Conservation (phyloP, 768 basidiomycete species). For the Naganishia friedmannii region DNA sequence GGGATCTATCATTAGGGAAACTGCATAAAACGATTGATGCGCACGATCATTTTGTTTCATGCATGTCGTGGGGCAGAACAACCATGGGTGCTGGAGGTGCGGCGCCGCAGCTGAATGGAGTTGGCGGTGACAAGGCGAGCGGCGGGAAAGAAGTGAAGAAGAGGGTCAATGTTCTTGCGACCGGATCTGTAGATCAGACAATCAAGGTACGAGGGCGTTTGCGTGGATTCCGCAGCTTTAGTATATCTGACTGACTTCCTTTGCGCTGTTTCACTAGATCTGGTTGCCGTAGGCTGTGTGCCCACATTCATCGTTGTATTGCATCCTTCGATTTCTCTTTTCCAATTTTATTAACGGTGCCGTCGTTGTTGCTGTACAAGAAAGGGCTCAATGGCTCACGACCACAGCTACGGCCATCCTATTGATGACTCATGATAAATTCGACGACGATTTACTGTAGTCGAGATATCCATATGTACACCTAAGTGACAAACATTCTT, state of each 20-base stretch:
- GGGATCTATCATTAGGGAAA: constrained; percentile 78
- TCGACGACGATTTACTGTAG: background rate
- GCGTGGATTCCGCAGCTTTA: background rate
- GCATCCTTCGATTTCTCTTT: constrained; percentile 16
- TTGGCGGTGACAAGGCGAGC: constrained; percentile 17
- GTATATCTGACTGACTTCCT: background rate
- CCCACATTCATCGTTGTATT: background rate
- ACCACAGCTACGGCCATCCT: too few species aligned
- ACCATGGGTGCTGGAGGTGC: constrained; percentile 43
- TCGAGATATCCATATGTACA: background rate
- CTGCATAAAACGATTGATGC: constrained; percentile 84
- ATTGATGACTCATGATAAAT: background rate
- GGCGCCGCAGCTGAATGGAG: background rate
- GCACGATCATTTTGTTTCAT: constrained; percentile 77
- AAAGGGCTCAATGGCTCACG: background rate
- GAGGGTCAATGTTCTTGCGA: constrained; percentile 57
- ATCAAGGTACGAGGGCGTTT: constrained; percentile 49
- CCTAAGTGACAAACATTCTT: background rate
- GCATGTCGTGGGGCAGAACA: constrained; percentile 73
- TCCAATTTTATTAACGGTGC: background rate
- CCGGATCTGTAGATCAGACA: constrained; percentile 57
- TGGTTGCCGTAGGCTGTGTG: constrained; percentile 4
- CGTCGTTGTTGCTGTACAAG: background rate
- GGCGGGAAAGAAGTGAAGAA: constrained; percentile 43
- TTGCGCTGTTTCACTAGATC: background rate